Conservation (phyloP, 768 basidiomycete species). For the Tricholomella constricta region DNA sequence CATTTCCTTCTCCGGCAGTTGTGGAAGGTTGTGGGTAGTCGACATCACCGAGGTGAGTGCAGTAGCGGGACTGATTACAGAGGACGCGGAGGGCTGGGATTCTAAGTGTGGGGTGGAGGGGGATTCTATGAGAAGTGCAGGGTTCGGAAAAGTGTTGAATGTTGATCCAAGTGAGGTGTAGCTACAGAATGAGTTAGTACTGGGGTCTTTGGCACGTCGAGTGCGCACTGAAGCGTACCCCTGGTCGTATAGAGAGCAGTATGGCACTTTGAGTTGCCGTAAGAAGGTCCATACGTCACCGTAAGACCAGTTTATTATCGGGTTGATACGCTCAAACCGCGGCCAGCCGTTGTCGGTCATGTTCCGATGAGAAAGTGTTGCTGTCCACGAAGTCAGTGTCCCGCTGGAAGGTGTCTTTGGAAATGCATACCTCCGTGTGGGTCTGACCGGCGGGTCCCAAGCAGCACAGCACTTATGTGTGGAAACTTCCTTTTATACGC, state of each 20-base stretch:
- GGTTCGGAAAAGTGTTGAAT: conserved; percentile 93
- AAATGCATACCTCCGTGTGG: conserved; percentile 84
- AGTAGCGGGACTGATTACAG: conserved; percentile 24
- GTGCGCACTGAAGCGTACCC: conserved; percentile 56
- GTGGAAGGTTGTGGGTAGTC: conserved; percentile 16
- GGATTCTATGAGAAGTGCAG: conserved; percentile 59
- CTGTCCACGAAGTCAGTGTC: conserved; percentile 37
- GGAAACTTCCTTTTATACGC: conserved; percentile 68
- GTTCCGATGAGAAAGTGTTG: conserved; percentile 67
- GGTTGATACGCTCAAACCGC: conserved; percentile 85
- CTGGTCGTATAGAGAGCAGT: conserved; percentile 87
- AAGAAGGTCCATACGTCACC: conserved; percentile 88
- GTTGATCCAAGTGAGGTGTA: conserved; percentile 97
- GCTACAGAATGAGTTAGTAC: conserved; percentile 39
- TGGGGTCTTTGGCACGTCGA: not conserved
- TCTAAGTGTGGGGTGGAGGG: conserved; percentile 9
- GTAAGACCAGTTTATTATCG: conserved; percentile 96
- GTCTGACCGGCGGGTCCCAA: conserved; percentile 88
- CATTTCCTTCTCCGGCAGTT: conserved; percentile 13
- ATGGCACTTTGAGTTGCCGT: conserved; percentile 71
- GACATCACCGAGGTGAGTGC: conserved; percentile 27
- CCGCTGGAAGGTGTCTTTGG: not conserved
- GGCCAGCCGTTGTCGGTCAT: conserved; percentile 94
- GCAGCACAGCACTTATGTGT: conserved; percentile 77
- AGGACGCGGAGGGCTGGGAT: conserved; percentile 22